Evolutionary conservation across 371 early-diverging fungal species (phyloP).

Genomic region (Enterocytospora artemiae): DNA sequence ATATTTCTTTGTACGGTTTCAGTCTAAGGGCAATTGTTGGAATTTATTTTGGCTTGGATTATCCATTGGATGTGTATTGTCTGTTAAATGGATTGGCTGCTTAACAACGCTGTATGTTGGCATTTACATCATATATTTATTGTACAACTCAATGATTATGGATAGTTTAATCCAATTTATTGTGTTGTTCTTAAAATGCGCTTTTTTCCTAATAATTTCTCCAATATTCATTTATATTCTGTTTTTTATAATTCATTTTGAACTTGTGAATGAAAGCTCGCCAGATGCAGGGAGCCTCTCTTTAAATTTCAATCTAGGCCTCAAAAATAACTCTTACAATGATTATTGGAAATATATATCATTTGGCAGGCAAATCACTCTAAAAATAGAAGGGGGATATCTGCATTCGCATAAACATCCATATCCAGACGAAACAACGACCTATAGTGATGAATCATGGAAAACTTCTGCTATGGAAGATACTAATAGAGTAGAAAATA

Average conservation of each 20-base stretch:
- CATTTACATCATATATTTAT: constrained; percentile 75
- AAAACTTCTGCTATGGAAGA: no score
- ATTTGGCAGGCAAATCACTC: constrained; percentile 75
- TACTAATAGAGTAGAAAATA: no score
- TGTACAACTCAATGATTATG: constrained; percentile 69
- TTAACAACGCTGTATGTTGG: constrained; percentile 86
- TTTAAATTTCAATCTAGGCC: constrained; percentile 81
- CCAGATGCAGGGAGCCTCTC: constrained; percentile 93
- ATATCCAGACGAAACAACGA: constrained; percentile 67
- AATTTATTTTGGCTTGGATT: constrained; percentile 77
- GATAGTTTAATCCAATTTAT: constrained; percentile 67
- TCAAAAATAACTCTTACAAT: constrained; percentile 70
- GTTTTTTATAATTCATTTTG: constrained; percentile 80
- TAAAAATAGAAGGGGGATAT: constrained; percentile 75
- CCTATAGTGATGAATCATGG: not conserved
- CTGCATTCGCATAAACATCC: constrained; percentile 88
- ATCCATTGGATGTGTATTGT: constrained; percentile 70
- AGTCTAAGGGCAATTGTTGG: constrained; percentile 58
- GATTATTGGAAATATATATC: constrained; percentile 77
- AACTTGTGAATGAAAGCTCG: constrained; percentile 71
- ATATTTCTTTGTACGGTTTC: constrained; percentile 61
- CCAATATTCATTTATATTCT: constrained; percentile 75
- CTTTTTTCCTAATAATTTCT: constrained; percentile 64
- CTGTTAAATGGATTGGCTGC: constrained; percentile 97
- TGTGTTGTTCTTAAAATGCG: constrained; percentile 61